Evolutionary conservation across 2,329 filamentous ascomycete genomes (phyloP).

Genomic region (Xylaria sp.): DNA sequence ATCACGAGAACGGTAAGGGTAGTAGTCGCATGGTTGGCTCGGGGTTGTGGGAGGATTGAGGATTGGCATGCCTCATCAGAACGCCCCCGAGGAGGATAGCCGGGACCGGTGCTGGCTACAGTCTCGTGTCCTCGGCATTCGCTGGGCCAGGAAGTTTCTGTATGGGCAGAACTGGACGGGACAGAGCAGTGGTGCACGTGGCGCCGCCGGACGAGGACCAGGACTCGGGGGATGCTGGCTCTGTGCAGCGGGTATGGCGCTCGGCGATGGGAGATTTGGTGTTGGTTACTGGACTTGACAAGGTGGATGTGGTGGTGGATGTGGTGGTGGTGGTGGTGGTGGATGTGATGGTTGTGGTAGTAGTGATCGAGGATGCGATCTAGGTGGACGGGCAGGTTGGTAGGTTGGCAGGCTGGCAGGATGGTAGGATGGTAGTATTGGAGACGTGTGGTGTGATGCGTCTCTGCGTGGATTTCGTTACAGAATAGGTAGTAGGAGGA

Average conservation of each 20-base stretch:
- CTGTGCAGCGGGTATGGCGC: slow-evolving; percentile 24
- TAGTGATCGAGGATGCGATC: slow-evolving; percentile 22
- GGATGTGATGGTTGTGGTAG: slow-evolving; percentile 7
- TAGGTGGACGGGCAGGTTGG: background rate
- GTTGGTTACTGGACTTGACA: slow-evolving; percentile 17
- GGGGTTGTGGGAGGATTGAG: slow-evolving; percentile 42
- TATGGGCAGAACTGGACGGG: slow-evolving; percentile 27
- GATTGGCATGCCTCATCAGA: slow-evolving; percentile 51
- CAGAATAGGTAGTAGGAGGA: slow-evolving; percentile 34
- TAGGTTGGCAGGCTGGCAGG: background rate
- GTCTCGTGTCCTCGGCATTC: slow-evolving; percentile 49
- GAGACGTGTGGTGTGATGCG: slow-evolving; percentile 38
- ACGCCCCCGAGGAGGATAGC: slow-evolving; percentile 46
- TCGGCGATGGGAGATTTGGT: slow-evolving; percentile 18
- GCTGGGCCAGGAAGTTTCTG: slow-evolving; percentile 34
- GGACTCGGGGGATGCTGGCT: slow-evolving; percentile 12
- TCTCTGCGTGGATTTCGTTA: slow-evolving; percentile 40
- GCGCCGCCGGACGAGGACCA: slow-evolving; percentile 25
- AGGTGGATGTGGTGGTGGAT: slow-evolving; percentile 14
- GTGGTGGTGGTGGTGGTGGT: slow-evolving; percentile 14
- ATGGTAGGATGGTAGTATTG: slow-evolving; percentile 24
- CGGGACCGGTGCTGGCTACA: slow-evolving; percentile 45
- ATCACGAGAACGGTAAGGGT: slow-evolving; percentile 31
- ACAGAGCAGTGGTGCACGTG: slow-evolving; percentile 32
- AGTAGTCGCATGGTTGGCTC: slow-evolving; percentile 43